Base-by-base conservation (phyloP, 2,329 filamentous ascomycete genomes). In the Leptodontidium sp. region DNA sequence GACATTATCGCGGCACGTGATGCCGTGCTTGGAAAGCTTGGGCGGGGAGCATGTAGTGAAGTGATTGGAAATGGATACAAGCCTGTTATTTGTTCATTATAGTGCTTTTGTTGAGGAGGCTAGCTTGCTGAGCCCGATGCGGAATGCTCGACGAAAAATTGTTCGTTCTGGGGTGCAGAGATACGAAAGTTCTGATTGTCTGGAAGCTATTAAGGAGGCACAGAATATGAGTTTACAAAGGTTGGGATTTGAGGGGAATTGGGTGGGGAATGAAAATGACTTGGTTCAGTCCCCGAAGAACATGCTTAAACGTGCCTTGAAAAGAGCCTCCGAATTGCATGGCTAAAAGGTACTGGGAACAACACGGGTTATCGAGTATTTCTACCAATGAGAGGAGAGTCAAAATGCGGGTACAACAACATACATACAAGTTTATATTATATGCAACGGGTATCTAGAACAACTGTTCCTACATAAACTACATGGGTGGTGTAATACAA, bases 31-130 rank as follows among this genome's bases (percentile, higher is more conserved):
- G 67, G 70, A 35, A 72, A 72, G 32, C 59, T 72, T 24, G 69
- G 70, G 21, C 71, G 70, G 70, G 69, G 66, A 7, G 71, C 70
- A 9, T 72, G 70, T 24, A 69, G 69, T 40, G 70, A 72, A 47
- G 70, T 69, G 17, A 69, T 71, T 53, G 70, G 69, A 21, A 72
- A 71, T 65, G 70, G 8, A 11, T 40, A 40, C 2, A 40, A 40
- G 69, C 66, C 43, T 66, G 71, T 26, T 12, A 40, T 71, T 68
- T 65, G 69, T 72, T 38, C 70, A 67, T 7, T 24, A 69, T 29
- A 68, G 69, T 62, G 70, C 66, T 15, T 71, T 71, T 55, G 53
- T 71, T 17, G 70, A 72, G 26, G 70, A 72, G 52, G 61, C 32
- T 43, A 69, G 69, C 9, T 68, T 72, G 29, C 40, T 71, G 61